Conservation (phyloP, 73 alveolate species). For the Blepharisma japonicum region DNA sequence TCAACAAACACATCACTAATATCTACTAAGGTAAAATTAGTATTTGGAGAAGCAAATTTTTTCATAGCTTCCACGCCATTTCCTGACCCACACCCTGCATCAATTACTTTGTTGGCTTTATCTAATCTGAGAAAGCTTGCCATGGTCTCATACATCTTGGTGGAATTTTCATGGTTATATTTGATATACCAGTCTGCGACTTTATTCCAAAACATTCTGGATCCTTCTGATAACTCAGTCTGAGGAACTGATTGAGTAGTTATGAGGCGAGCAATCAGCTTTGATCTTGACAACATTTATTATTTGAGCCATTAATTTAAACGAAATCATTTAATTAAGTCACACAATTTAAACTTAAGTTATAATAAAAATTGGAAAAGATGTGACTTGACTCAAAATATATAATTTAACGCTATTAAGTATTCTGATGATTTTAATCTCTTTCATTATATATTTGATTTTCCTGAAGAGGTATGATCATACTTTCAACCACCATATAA, state of each 20-base stretch:
- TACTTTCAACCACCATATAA: too few relatives aligned
- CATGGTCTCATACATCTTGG: conserved; percentile 1
- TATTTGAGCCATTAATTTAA: too few relatives aligned
- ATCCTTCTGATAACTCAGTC: not conserved
- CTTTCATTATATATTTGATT: too few relatives aligned
- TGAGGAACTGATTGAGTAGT: not conserved
- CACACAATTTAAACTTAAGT: too few relatives aligned
- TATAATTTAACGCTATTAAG: too few relatives aligned
- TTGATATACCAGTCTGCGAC: not conserved
- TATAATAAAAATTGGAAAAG: too few relatives aligned
- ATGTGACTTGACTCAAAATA: too few relatives aligned
- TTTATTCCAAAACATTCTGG: conserved; percentile 3
- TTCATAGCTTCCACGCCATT: not conserved
- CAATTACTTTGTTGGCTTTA: not conserved
- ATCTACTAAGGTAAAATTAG: not conserved
- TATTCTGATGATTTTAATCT: too few relatives aligned
- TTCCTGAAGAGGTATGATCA: too few relatives aligned
- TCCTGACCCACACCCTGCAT: conserved; percentile 23
- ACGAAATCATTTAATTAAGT: too few relatives aligned
- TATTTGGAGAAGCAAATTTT: not conserved
- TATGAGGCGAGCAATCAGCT: too few relatives aligned
- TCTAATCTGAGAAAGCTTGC: conserved; percentile 1
- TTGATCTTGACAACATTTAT: too few relatives aligned
- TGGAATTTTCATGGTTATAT: not conserved
- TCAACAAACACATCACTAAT: conserved; percentile 6